phyloP scores from a whole-genome alignment of 1,284 basidiomycete genomes.

The Boletellus deceptivus region DNA sequence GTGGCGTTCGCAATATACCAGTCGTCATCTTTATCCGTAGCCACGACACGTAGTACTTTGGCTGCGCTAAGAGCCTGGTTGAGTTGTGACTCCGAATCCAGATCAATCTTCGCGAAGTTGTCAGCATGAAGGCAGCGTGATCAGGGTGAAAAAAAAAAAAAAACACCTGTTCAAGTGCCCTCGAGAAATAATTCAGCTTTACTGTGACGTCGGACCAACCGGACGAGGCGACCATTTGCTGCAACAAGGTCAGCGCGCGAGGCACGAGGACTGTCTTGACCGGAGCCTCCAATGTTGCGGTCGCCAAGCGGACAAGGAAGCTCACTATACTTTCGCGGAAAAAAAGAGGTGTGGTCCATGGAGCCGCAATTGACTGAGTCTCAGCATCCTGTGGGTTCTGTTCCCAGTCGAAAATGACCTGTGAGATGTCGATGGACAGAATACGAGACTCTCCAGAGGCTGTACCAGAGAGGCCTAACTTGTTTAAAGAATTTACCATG shows the following conservation, averaged over 20 bases:
- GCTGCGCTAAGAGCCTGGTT: conserved; percentile 80
- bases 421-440: conserved; percentile 80
- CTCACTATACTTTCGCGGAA: conserved; percentile 91
- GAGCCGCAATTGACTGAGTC: conserved; percentile 22
- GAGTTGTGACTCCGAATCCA: conserved; percentile 64
- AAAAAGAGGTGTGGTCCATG: conserved; percentile 76
- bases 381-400: conserved; percentile 50
- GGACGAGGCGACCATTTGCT: conserved; percentile 75
- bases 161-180: conserved; percentile 75
- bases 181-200: conserved; percentile 86
- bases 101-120: conserved; percentile 58
- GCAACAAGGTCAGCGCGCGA: conserved; percentile 80
- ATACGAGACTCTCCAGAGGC: conserved; percentile 82
- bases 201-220: conserved; percentile 95
- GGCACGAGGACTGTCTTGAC: conserved; percentile 65
- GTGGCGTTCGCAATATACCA: conserved; percentile 82
- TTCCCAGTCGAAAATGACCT: conserved; percentile 90
- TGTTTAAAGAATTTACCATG: conserved; percentile 88
- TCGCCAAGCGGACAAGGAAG: conserved; percentile 87
- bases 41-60: conserved; percentile 87
- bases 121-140: conserved; percentile 10
- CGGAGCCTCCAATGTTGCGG: conserved; percentile 69
- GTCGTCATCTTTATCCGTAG: conserved; percentile 77
- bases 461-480: conserved; percentile 78
- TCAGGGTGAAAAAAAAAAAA: conserved; percentile 7